These are phyloP conservation scores for Phlebiopsis gigantea DNA, from an alignment of 768 basidiomycete species.

Conservation along the genomic window DNA sequence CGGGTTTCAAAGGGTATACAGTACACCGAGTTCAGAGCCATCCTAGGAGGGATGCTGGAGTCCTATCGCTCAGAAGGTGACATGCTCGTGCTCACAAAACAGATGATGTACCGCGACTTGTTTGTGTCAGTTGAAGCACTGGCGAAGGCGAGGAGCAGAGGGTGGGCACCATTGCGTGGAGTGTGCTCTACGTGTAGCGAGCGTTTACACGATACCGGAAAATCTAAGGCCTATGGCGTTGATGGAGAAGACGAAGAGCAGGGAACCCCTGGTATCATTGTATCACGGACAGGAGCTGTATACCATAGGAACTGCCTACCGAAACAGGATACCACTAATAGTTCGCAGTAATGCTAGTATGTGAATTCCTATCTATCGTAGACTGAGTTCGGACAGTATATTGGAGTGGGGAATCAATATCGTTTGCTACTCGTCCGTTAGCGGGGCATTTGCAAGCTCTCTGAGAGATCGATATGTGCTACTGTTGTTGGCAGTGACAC, in stretches of 20 bases:
- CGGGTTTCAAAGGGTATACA: conserved; percentile 52
- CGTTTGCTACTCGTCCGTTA: conserved; percentile 29
- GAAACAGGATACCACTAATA: conserved; percentile 20
- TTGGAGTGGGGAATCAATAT: not conserved
- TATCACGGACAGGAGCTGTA: conserved; percentile 55
- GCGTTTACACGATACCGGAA: conserved; percentile 30
- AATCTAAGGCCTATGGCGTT: conserved; percentile 2
- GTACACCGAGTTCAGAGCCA: conserved; percentile 88
- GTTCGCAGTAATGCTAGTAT: conserved; percentile 16
- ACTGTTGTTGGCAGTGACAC: conserved; percentile 52
- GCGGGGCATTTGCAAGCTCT: conserved; percentile 50
- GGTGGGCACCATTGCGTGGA: conserved; percentile 53
- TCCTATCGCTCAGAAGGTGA: conserved; percentile 92
- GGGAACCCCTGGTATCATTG: conserved; percentile 32
- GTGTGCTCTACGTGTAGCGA: conserved; percentile 51
- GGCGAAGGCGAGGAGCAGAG: conserved; percentile 49
- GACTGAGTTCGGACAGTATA: not conserved
- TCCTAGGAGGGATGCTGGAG: conserved; percentile 93
- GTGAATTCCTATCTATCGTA: not conserved
- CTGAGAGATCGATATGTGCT: conserved; percentile 50
- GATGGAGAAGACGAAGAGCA: conserved; percentile 11
- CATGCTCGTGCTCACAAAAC: conserved; percentile 78
- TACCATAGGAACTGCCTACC: conserved; percentile 47
- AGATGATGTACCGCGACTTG: conserved; percentile 75
- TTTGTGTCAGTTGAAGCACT: conserved; percentile 66